Percentiles rank a stretch among this genome's conserved stretches.
phyloP scores from a whole-genome alignment of 148 eudicot species.

The Limonium bicolor region DNA sequence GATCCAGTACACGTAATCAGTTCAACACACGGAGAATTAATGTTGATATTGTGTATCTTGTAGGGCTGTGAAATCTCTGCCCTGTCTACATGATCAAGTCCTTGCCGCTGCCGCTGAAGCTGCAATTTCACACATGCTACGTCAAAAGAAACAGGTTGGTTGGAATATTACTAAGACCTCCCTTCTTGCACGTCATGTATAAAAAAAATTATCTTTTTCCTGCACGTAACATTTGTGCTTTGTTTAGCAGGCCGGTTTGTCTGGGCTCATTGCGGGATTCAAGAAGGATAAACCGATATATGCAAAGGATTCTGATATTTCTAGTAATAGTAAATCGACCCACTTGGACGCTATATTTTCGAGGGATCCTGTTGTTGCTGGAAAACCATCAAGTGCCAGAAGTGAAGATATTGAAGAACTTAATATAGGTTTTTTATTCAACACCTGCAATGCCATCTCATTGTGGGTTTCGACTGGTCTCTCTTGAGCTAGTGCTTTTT shows the following conservation, averaged over 20 bases:
- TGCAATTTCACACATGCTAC: slow-evolving; percentile 26
- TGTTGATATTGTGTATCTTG: slow-evolving; percentile 3
- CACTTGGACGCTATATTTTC: slow-evolving; percentile 37
- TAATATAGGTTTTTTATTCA: slow-evolving; percentile 43
- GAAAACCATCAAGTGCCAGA: slow-evolving; percentile 12
- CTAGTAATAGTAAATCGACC: slow-evolving; percentile 21
- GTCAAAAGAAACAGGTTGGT: slow-evolving; percentile 54
- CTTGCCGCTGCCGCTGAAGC: slow-evolving; percentile 74
- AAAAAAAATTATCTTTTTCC: background rate
- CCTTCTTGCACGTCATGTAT: background rate
- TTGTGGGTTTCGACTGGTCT: background rate
- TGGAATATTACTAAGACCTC: no score
- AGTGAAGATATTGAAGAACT: slow-evolving; percentile 26
- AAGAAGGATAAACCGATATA: slow-evolving; percentile 27
- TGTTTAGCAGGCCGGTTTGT: slow-evolving; percentile 31
- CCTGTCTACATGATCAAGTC: slow-evolving; percentile 74
- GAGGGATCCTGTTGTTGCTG: slow-evolving; percentile 25
- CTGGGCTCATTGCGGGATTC: slow-evolving; percentile 49
- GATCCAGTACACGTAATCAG: background rate
- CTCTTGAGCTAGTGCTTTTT: background rate
- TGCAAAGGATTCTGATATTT: slow-evolving; percentile 6
- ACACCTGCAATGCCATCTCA: background rate
- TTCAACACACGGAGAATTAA: background rate
- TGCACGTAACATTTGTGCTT: background rate
- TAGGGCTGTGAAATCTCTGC: slow-evolving; percentile 47